These are phyloP conservation scores for Hypoxylon trugodes DNA, from an alignment of 495 filamentous ascomycete genomes.

Conservation along the genomic window DNA sequence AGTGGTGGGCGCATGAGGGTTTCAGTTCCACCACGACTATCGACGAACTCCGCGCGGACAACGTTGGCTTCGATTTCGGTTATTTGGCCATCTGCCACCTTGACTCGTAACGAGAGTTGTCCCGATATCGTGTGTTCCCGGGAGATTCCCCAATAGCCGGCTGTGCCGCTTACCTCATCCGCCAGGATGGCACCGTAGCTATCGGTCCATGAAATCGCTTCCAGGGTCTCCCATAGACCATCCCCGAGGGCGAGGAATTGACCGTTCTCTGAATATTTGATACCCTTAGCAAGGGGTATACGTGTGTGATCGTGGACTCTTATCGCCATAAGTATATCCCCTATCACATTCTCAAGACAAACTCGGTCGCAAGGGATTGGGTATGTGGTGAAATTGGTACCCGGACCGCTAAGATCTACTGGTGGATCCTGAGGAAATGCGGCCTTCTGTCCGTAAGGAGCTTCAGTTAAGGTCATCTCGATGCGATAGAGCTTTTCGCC, in stretches of 20 bases:
- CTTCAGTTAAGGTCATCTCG: slow-evolving; percentile 40
- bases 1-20: slow-evolving; percentile 42
- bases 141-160: slow-evolving; percentile 37
- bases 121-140: slow-evolving; percentile 37
- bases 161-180: slow-evolving; percentile 34
- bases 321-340: slow-evolving; percentile 40
- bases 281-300: slow-evolving; percentile 38
- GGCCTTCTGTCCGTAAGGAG: slow-evolving; percentile 36
- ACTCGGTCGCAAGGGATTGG: slow-evolving; percentile 29
- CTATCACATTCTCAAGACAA: slow-evolving; percentile 40
- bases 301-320: slow-evolving; percentile 32
- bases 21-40: slow-evolving; percentile 31
- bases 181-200: slow-evolving; percentile 39
- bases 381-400: slow-evolving; percentile 23
- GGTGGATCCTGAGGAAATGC: slow-evolving; percentile 25
- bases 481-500: slow-evolving; percentile 42
- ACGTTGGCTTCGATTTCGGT: slow-evolving; percentile 43
- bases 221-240: slow-evolving; percentile 44
- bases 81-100: slow-evolving; percentile 36
- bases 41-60: slow-evolving; percentile 25
- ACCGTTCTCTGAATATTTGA: slow-evolving; percentile 46
- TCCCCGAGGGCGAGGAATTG: slow-evolving; percentile 44
- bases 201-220: slow-evolving; percentile 33
- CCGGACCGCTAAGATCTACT: slow-evolving; percentile 22
- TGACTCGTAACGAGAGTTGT: slow-evolving; percentile 40